Base-by-base conservation (phyloP, 2,329 filamentous ascomycete species). In the Volutella citrinella region DNA sequence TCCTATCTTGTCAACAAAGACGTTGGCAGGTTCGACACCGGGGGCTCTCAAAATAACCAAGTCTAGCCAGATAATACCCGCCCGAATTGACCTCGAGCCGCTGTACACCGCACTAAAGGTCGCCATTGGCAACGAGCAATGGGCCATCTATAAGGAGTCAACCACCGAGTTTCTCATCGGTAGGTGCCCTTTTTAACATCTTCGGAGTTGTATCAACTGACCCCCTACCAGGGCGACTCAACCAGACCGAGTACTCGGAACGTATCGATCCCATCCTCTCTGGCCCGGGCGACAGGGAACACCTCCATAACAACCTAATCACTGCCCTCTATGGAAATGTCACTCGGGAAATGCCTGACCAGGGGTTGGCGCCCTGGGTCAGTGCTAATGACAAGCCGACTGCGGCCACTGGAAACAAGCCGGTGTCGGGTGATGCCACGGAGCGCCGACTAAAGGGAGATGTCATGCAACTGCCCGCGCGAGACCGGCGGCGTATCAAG, bases 351-450 rank as follows among this genome's bases (percentile, higher is more conserved):
- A 76, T 82, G 68, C 80, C 81, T 38, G 80, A 84, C 45, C 70
- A 71, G 55, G 80, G 80, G 49, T 72, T 82, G 51, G 81, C 81
- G 29, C 77, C 78, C 41, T 85, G 80, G 80, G 81, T 84, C 56
- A 83, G 79, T 57, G 79, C 80, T 34, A 82, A 84, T 52, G 80
- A 84, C 49, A 84, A 84, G 51, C 79, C 79, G 13, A 62, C 72
- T 13, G 63, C 74, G 10, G 69, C 68, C 25, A 64, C 72, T 19
- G 74, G 74, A 43, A 74, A 66, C 46, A 84, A 84, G 55, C 76
- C 78, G 15, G 70, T 78, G 28, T 77, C 74, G 18, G 78, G 78
- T 18, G 80, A 84, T 68, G 78, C 80, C 20, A 71, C 76, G 21
- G 80, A 85, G 60, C 69, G 79, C 49, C 72, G 72, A 46, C 58